Percentiles rank a stretch among this genome's conserved stretches.
These are phyloP conservation scores for Raffaelea deltoideospora DNA, from an alignment of 2,329 filamentous ascomycete species.

Conservation along the genomic window DNA sequence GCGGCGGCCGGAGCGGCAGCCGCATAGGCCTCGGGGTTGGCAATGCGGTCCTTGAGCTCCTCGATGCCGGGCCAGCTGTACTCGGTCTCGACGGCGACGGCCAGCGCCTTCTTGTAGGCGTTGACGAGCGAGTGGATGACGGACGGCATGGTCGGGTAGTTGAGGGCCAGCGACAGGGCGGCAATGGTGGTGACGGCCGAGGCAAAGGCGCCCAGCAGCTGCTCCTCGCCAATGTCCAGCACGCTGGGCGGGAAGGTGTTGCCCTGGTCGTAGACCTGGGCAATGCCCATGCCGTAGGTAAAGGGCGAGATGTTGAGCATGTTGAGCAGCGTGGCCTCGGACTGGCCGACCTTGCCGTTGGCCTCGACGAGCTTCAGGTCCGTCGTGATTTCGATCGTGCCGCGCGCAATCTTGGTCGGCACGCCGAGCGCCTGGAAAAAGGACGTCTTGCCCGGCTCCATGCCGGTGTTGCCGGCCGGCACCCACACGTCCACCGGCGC, in stretches of 20 bases:
- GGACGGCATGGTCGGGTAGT: slow-evolving; percentile 92
- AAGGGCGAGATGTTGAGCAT: slow-evolving; percentile 99
- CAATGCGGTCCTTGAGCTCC: slow-evolving; percentile 98
- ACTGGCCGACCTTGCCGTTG: slow-evolving; percentile 87
- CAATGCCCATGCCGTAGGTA: slow-evolving; percentile 95
- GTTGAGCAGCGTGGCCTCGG: slow-evolving; percentile 97
- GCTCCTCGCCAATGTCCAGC: slow-evolving; percentile 86
- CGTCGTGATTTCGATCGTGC: slow-evolving; percentile 99
- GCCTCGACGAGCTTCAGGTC: slow-evolving; percentile 97
- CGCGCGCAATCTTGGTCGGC: slow-evolving; percentile 99
- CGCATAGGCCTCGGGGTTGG: slow-evolving; percentile 96
- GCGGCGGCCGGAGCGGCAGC: slow-evolving; percentile 60
- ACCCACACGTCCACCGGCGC: slow-evolving; percentile 88
- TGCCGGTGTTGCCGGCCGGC: slow-evolving; percentile 97
- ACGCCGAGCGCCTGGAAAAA: slow-evolving; percentile 99
- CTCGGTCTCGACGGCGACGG: slow-evolving; percentile 81
- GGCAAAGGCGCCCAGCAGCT: slow-evolving; percentile 74
- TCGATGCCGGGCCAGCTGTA: slow-evolving; percentile 92
- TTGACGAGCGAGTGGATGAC: slow-evolving; percentile 96
- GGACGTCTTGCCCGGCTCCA: slow-evolving; percentile 99
- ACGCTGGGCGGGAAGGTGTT: slow-evolving; percentile 78
- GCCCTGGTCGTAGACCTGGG: slow-evolving; percentile 95
- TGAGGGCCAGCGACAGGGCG: slow-evolving; percentile 76
- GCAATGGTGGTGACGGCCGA: slow-evolving; percentile 77
- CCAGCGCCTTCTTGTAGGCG: slow-evolving; percentile 90